Conservation (phyloP, 1,284 basidiomycete species). For the Neolentinus lepideus region DNA sequence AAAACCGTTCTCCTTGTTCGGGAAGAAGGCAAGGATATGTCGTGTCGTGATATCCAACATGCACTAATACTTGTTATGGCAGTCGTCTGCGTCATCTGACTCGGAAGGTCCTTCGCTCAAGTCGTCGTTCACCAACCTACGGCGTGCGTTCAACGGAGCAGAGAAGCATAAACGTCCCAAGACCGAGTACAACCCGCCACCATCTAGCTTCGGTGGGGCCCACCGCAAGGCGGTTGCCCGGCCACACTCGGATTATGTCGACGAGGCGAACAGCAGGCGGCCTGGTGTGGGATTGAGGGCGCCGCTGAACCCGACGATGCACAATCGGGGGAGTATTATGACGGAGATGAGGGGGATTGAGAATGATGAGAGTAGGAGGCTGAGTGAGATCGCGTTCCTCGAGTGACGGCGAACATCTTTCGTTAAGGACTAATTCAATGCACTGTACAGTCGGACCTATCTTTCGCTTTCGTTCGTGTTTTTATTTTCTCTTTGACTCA, state of each 20-base stretch:
- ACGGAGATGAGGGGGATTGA: conserved; percentile 43
- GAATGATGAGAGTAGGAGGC: conserved; percentile 57
- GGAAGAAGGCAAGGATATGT: not conserved
- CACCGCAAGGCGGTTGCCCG: not conserved
- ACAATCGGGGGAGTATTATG: conserved; percentile 48
- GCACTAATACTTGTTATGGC: too few species aligned
- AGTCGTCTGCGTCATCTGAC: not conserved
- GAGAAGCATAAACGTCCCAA: not conserved
- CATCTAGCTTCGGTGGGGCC: not conserved
- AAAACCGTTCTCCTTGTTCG: not conserved
- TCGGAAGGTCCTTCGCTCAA: not conserved
- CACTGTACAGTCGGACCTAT: not conserved
- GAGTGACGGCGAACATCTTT: conserved; percentile 24
- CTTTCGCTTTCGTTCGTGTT: not conserved
- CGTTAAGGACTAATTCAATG: not conserved
- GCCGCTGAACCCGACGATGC: conserved; percentile 35
- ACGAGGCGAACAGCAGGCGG: not conserved
- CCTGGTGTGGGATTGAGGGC: conserved; percentile 11
- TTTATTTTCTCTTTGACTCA: too few species aligned
- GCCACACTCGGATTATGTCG: not conserved
- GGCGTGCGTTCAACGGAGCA: not conserved
- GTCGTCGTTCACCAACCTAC: not conserved
- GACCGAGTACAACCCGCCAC: not conserved
- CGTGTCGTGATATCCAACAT: too few species aligned
- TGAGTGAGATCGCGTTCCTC: conserved; percentile 66